Percentiles rank a stretch among this genome's conserved stretches.
Evolutionary conservation across 768 basidiomycete species (phyloP).

Genomic region (Suillus luteus): DNA sequence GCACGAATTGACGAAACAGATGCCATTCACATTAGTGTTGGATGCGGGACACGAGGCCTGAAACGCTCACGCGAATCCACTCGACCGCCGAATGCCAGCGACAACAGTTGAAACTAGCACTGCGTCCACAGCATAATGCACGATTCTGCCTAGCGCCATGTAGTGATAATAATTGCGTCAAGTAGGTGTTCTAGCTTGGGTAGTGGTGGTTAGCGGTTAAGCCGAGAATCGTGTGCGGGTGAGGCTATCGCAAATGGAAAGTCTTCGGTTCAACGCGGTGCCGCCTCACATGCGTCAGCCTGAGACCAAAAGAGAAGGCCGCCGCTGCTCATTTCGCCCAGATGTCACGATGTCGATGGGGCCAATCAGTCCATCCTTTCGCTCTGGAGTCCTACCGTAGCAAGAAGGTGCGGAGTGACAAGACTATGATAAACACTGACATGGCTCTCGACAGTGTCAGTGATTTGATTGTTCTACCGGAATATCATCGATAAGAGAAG

Average conservation of each 20-base stretch:
- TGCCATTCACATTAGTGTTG: background rate
- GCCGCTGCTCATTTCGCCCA: background rate
- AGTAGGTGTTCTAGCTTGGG: slow-evolving; percentile 1
- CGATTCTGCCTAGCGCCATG: slow-evolving; percentile 69
- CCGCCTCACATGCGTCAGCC: no score
- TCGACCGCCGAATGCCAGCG: slow-evolving; percentile 89
- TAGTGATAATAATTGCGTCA: background rate
- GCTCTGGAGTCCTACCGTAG: background rate
- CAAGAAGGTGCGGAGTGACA: background rate
- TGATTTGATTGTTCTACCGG: no score
- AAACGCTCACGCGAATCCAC: slow-evolving; percentile 80
- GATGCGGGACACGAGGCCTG: slow-evolving; percentile 10
- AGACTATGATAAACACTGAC: background rate
- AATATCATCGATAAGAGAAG: no score
- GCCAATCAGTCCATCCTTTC: no score
- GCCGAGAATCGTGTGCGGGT: background rate
- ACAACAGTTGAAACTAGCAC: slow-evolving; percentile 85
- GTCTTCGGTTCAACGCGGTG: background rate
- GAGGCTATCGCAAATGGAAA: background rate
- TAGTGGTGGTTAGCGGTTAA: background rate
- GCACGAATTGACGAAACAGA: slow-evolving; percentile 10
- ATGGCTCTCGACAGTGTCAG: no score
- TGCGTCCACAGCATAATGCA: slow-evolving; percentile 85
- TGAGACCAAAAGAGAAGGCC: background rate
- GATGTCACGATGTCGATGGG: no score